Base-by-base conservation (phyloP, 305 asterid species). In the Caryopteris hybrid region DNA sequence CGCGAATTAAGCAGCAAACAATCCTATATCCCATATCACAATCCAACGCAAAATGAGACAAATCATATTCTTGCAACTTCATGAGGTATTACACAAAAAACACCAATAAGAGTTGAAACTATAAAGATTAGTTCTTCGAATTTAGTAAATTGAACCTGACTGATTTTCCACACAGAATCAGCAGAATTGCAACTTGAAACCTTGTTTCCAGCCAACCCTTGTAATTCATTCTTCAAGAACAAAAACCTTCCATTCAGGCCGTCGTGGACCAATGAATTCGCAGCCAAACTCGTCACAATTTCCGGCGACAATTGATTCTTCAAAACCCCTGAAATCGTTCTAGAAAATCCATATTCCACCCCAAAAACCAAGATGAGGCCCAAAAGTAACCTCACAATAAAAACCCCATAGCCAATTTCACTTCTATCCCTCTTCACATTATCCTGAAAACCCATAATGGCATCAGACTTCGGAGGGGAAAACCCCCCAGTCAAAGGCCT, bases 141-240 rank as follows among this genome's bases (percentile, higher is more conserved):
- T 29, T 33, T 6, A 27, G 9, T 0, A 53, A 56, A 38, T 51
- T 34, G 3, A 68, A 92, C 98, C 98, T 85, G 86, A 66, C 17
- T 75, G 61, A 88, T 69, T 73, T 77, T 79, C 96, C 92, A 92
- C 50, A 21, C 68, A 66, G 96, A 85, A 75, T 77, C 82, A 36
- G 20, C 69, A 60, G 78, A 81, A 65, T 59, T 76, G 74, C 87
- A 82, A 71, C 68, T 79, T 20, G 84, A 60, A 7, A 76, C 68
- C 66, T 70, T 74, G 31, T 41, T 31, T 47, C 78, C 78, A 43
- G 72, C 74, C 10, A 72, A 51, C 23, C 65, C 54, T 25, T 73
- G 72, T 41, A 88, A 20, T 31, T 80, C 90, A 27, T 82, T 78
- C 70, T 78, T 82, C 79, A 92, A 81, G 81, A 88, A 85, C 18